phyloP scores from a whole-genome alignment of 2,329 filamentous ascomycete genomes.

The Stachybotrys echinatus region DNA sequence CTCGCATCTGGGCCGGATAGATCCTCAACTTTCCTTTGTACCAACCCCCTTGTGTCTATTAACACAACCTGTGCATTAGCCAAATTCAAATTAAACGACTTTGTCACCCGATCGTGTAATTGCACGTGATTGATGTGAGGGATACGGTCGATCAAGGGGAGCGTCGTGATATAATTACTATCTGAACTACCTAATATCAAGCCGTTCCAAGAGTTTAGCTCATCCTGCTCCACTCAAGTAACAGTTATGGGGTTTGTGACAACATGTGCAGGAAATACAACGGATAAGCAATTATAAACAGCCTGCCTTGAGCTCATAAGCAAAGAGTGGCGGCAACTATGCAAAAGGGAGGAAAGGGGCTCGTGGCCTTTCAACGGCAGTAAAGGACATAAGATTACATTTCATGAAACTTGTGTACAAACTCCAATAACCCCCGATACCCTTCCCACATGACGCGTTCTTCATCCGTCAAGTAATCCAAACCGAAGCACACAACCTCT shows the following conservation, averaged over 20 bases:
- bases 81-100: slow-evolving; percentile 34
- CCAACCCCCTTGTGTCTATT: slow-evolving; percentile 45
- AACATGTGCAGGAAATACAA: too few relatives aligned
- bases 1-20: slow-evolving; percentile 26
- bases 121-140: background rate
- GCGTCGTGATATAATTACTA: background rate
- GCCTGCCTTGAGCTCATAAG: too few relatives aligned
- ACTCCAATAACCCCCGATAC: background rate
- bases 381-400: background rate
- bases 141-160: background rate
- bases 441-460: background rate
- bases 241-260: too few relatives aligned
- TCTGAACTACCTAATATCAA: background rate
- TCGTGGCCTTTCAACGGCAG: too few relatives aligned
- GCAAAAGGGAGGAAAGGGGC: too few relatives aligned
- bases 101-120: slow-evolving; percentile 16
- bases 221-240: background rate
- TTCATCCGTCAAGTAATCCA: background rate
- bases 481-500: too few relatives aligned
- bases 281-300: too few relatives aligned
- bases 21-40: slow-evolving; percentile 44
- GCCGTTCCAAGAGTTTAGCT: background rate
- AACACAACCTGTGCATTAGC: slow-evolving; percentile 58
- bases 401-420: background rate
- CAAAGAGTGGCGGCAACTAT: too few relatives aligned